Evolutionary conservation across 2,329 filamentous ascomycete species (phyloP).

Genomic region (Chrysoporthe deuterocubensis): DNA sequence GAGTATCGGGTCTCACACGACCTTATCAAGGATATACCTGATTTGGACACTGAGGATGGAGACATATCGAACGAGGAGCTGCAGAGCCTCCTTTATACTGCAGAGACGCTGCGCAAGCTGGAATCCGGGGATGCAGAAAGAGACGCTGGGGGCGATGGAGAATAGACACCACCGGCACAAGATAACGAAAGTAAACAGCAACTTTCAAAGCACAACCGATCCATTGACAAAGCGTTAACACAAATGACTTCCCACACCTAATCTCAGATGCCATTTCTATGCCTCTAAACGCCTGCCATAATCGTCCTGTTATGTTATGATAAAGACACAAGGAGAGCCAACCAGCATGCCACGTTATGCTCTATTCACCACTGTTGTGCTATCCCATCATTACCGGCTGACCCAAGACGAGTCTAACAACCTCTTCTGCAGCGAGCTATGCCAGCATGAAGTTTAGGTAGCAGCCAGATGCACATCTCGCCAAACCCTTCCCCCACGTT

Average conservation of each 20-base stretch:
- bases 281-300: constrained; percentile 29
- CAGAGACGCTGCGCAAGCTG: constrained; percentile 54
- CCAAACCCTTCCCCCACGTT: not conserved
- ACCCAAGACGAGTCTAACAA: not conserved
- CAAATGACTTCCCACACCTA: constrained; percentile 19
- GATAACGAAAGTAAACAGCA: constrained; percentile 19
- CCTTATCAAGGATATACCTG: constrained; percentile 30
- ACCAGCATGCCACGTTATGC: constrained; percentile 14
- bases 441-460: constrained; percentile 8
- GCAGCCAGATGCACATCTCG: not conserved
- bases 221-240: constrained; percentile 16
- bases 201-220: constrained; percentile 18
- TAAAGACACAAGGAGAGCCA: constrained; percentile 21
- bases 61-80: constrained; percentile 45
- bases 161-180: constrained; percentile 12
- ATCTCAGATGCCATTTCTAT: constrained; percentile 28
- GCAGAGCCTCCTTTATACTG: constrained; percentile 49
- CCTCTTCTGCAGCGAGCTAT: constrained; percentile 2
- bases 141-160: constrained; percentile 25
- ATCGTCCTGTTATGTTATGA: constrained; percentile 25
- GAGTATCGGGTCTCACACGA: constrained; percentile 27
- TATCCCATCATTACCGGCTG: constrained; percentile 19
- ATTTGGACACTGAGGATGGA: constrained; percentile 25
- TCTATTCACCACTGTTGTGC: constrained; percentile 17
- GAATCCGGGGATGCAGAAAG: constrained; percentile 36